Conservation (phyloP, 2,329 filamentous ascomycete genomes). For the Fusarium goolgardi region DNA sequence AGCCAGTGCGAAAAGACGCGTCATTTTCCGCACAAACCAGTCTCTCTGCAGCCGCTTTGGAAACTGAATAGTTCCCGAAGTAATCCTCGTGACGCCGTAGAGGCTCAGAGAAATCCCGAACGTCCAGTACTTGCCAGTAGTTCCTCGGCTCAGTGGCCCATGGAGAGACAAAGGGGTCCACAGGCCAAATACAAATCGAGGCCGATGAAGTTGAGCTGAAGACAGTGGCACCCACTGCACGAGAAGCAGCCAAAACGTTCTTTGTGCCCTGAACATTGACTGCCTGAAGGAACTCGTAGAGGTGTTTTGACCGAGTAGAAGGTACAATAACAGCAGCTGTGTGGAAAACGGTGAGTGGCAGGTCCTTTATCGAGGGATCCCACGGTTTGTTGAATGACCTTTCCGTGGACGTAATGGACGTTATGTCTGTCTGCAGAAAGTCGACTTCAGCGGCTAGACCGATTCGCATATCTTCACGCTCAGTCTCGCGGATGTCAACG, state of each 20-base stretch:
- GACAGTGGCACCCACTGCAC: not conserved
- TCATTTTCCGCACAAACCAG: not conserved
- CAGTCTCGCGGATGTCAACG: slow-evolving; percentile 9
- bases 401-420: not conserved
- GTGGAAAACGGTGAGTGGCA: slow-evolving; percentile 22
- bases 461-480: slow-evolving; percentile 11
- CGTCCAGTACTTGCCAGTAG: slow-evolving; percentile 7
- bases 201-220: slow-evolving; percentile 15
- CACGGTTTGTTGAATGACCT: not conserved
- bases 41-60: slow-evolving; percentile 3
- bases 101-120: not conserved
- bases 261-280: slow-evolving; percentile 18
- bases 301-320: slow-evolving; percentile 7
- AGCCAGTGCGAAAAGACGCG: slow-evolving; percentile 10
- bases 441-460: not conserved
- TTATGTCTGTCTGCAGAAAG: slow-evolving; percentile 11
- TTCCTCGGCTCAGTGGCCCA: slow-evolving; percentile 1
- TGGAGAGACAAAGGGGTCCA: slow-evolving; percentile 6
- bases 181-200: slow-evolving; percentile 4
- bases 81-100: not conserved
- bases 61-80: slow-evolving; percentile 5
- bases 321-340: slow-evolving; percentile 9
- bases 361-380: not conserved
- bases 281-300: slow-evolving; percentile 5
- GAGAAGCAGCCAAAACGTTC: slow-evolving; percentile 11